Evolutionary conservation across 1,284 basidiomycete genomes (phyloP).

Genomic region (Mycosarcoma maydis): DNA sequence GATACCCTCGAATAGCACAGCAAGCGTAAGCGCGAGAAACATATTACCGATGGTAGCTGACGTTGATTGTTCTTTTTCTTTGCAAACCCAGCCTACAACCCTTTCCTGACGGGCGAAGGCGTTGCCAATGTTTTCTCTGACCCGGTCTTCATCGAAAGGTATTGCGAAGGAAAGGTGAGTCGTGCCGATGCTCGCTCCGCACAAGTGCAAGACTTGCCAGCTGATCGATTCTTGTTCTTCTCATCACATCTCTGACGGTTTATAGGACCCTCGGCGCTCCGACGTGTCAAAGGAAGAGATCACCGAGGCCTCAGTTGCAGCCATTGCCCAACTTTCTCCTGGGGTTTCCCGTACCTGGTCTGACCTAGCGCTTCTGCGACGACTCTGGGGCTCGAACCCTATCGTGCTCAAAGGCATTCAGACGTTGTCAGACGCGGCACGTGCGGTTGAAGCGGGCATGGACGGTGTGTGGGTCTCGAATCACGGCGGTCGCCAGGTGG

Average conservation of each 20-base stretch:
- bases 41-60: neutral
- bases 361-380: conserved; percentile 50
- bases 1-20: neutral
- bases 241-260: neutral
- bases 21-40: neutral
- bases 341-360: conserved; percentile 58
- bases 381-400: conserved; percentile 54
- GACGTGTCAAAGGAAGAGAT: conserved; percentile 54
- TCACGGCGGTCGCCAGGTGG: conserved; percentile 64
- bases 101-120: conserved; percentile 73
- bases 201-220: too few species aligned
- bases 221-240: too few species aligned
- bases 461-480: conserved; percentile 64
- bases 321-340: conserved; percentile 54
- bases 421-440: conserved; percentile 47
- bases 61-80: neutral
- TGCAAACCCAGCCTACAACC: conserved; percentile 71
- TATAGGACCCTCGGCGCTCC: conserved; percentile 40
- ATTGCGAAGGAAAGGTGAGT: conserved; percentile 55
- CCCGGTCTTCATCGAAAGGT: conserved; percentile 59
- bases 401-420: conserved; percentile 65
- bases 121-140: conserved; percentile 59
- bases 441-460: conserved; percentile 55
- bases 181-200: too few species aligned
- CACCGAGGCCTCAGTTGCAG: conserved; percentile 40